A percentile compares a stretch with the other conserved stretches of the same genome.
Conservation (phyloP, 2,329 filamentous ascomycete species). For the Capronia epimyces region DNA sequence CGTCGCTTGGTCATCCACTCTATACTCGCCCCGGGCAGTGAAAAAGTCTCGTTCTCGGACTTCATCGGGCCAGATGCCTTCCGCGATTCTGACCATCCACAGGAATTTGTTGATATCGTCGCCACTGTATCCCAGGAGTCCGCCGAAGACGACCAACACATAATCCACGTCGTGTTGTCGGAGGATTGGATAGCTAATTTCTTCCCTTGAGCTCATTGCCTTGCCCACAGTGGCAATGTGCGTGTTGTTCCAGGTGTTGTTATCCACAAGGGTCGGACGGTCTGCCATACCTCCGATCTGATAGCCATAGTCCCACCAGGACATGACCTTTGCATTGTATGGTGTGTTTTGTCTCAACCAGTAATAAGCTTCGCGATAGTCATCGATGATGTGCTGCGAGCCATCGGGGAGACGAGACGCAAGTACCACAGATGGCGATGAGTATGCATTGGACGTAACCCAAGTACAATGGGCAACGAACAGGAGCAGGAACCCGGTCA, state of each 20-base stretch:
- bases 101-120: slow-evolving; percentile 99
- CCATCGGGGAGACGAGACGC: slow-evolving; percentile 90
- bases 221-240: slow-evolving; percentile 99
- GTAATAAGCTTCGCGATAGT: slow-evolving; percentile 98
- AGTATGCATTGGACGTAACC: slow-evolving; percentile 99
- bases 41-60: slow-evolving; percentile 97
- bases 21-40: slow-evolving; percentile 87
- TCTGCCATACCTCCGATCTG: slow-evolving; percentile 99
- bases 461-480: slow-evolving; percentile 98
- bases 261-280: slow-evolving; percentile 92
- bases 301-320: slow-evolving; percentile 99
- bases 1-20: slow-evolving; percentile 85
- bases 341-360: slow-evolving; percentile 97
- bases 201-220: slow-evolving; percentile 94
- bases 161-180: slow-evolving; percentile 98
- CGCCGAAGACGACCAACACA: slow-evolving; percentile 94
- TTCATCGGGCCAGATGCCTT: slow-evolving; percentile 99
- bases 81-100: slow-evolving; percentile 99
- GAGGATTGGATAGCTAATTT: slow-evolving; percentile 98
- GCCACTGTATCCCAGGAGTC: slow-evolving; percentile 90
- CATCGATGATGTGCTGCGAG: slow-evolving; percentile 96
- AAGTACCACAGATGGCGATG: slow-evolving; percentile 92
- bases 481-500: slow-evolving; percentile 76
- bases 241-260: slow-evolving; percentile 99
- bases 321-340: slow-evolving; percentile 96